phyloP scores from a whole-genome alignment of 192 early-diverging fungal genomes.

The Coemansia sp. region DNA sequence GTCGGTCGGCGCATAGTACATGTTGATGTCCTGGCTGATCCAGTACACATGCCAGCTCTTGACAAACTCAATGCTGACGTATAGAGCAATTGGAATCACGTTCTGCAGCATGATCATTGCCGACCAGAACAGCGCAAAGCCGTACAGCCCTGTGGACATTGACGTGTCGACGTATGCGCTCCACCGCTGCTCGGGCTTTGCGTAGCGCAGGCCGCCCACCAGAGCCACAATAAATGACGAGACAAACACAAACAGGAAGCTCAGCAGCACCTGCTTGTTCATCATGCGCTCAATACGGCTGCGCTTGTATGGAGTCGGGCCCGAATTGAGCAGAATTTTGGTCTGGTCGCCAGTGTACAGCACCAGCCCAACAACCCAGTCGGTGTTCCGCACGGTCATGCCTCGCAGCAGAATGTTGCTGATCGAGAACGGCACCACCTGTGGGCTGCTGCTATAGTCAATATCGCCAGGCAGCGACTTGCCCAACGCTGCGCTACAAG shows the following conservation, averaged over 20 bases:
- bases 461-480: slow-evolving; percentile 36
- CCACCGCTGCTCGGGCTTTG: slow-evolving; percentile 31
- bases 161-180: slow-evolving; percentile 41
- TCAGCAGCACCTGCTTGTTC: slow-evolving; percentile 69
- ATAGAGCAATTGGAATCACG: slow-evolving; percentile 94
- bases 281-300: slow-evolving; percentile 82
- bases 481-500: slow-evolving; percentile 17
- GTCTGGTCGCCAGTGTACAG: slow-evolving; percentile 86
- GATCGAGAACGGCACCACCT: slow-evolving; percentile 66
- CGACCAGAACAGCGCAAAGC: slow-evolving; percentile 58
- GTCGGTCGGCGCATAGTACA: slow-evolving; percentile 62
- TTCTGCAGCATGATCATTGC: slow-evolving; percentile 93
- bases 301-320: slow-evolving; percentile 86
- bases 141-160: slow-evolving; percentile 34
- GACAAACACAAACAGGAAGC: slow-evolving; percentile 58
- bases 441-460: slow-evolving; percentile 28
- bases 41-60: slow-evolving; percentile 84
- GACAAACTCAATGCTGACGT: slow-evolving; percentile 90
- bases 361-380: slow-evolving; percentile 83
- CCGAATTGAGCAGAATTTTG: slow-evolving; percentile 91
- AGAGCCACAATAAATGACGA: slow-evolving; percentile 58
- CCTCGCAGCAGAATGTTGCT: slow-evolving; percentile 85
- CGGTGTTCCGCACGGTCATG: slow-evolving; percentile 85
- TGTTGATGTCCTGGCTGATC: slow-evolving; percentile 87
- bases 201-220: slow-evolving; percentile 51